Evolutionary conservation across 805 yeast species (phyloP).

Genomic region (Wickerhamiella sergipiensis): DNA sequence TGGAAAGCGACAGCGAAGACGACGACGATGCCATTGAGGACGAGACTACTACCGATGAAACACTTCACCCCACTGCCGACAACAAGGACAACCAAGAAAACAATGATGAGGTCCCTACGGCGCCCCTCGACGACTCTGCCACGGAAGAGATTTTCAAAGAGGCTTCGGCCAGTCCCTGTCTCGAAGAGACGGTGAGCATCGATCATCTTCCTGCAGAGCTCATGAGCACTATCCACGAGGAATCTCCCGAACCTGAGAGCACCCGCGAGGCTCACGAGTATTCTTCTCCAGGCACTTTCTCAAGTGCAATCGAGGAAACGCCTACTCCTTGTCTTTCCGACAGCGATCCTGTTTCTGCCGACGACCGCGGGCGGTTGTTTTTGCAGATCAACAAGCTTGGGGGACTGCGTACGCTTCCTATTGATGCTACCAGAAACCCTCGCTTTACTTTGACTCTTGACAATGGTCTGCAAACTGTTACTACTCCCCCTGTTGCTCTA

Average conservation of each 20-base stretch:
- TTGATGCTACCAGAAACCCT: slow-evolving; percentile 16
- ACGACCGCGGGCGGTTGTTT: slow-evolving; percentile 19
- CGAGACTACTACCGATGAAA: neutral
- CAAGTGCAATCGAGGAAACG: neutral
- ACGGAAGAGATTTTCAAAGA: neutral
- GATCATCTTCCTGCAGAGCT: neutral
- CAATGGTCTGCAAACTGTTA: slow-evolving; percentile 20
- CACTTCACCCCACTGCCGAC: neutral
- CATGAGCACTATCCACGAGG: neutral
- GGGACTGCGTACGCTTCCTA: slow-evolving; percentile 16
- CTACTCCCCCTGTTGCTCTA: slow-evolving; percentile 15
- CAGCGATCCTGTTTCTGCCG: slow-evolving; percentile 15
- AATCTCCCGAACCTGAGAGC: neutral
- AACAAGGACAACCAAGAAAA: neutral
- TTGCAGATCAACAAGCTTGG: slow-evolving; percentile 17
- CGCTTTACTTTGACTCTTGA: slow-evolving; percentile 17
- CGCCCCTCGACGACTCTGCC: neutral
- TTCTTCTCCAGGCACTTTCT: neutral
- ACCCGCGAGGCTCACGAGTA: neutral
- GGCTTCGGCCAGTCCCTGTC: neutral
- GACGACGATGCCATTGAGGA: neutral
- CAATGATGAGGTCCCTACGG: neutral
- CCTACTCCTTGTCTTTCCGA: slow-evolving; percentile 2
- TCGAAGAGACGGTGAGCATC: neutral
- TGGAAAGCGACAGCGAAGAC: slow-evolving; percentile 4